A percentile compares a stretch with the other conserved stretches of the same genome.
phyloP scores from a whole-genome alignment of 1,139 yeast species.

The Scheffersomyces insectosa region DNA sequence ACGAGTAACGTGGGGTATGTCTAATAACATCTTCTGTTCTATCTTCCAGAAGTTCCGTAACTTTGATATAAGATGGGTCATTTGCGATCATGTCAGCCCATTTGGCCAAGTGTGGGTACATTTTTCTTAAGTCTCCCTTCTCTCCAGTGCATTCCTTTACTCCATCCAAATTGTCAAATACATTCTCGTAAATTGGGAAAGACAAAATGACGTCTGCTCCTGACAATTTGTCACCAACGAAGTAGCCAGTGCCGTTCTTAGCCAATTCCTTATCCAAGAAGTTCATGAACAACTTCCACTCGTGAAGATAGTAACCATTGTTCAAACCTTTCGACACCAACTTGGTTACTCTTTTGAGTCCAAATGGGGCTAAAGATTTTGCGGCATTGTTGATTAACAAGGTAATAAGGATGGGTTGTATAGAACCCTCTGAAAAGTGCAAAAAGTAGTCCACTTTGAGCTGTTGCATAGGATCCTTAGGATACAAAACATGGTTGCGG shows the following conservation, averaged over 20 bases:
- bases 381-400: conserved; percentile 43
- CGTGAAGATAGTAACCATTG: conserved; percentile 42
- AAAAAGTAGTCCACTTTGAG: conserved; percentile 50
- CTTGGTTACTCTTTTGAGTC: conserved; percentile 41
- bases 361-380: conserved; percentile 46
- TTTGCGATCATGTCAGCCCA: conserved; percentile 39
- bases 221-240: conserved; percentile 55
- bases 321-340: conserved; percentile 45
- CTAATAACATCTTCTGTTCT: conserved; percentile 17
- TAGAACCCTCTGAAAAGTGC: conserved; percentile 59
- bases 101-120: conserved; percentile 34
- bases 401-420: conserved; percentile 48
- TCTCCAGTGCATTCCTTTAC: conserved; percentile 36
- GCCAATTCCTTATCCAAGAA: conserved; percentile 41
- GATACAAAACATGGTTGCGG: conserved; percentile 31
- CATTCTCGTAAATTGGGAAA: conserved; percentile 44
- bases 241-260: conserved; percentile 45
- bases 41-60: conserved; percentile 28
- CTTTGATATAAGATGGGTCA: conserved; percentile 33
- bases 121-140: conserved; percentile 30
- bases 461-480: conserved; percentile 31
- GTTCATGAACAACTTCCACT: conserved; percentile 41
- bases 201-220: conserved; percentile 61
- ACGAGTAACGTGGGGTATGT: not conserved
- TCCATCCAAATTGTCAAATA: conserved; percentile 43